Percentiles rank a stretch among this genome's conserved stretches.
Conservation (phyloP, 2,329 filamentous ascomycete genomes). For the Microdochium nivale region DNA sequence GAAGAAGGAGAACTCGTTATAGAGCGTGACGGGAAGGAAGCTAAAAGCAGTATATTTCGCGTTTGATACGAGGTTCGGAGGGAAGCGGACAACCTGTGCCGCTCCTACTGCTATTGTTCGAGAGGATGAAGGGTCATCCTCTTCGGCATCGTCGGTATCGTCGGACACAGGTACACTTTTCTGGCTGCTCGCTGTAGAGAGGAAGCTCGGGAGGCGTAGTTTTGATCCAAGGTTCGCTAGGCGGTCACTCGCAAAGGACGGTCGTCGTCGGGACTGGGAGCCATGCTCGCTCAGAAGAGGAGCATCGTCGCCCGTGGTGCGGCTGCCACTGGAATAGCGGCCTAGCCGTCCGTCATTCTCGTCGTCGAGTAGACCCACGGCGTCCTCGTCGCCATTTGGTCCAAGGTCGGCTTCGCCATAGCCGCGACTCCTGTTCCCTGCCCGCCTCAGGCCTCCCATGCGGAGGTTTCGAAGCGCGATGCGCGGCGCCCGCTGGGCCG, state of each 20-base stretch:
- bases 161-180: conserved; percentile 31
- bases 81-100: conserved; percentile 65
- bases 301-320: conserved; percentile 58
- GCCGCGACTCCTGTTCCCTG: conserved; percentile 42
- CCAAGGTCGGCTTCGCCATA: conserved; percentile 53
- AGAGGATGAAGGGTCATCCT: conserved; percentile 60
- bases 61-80: conserved; percentile 87
- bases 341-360: conserved; percentile 43
- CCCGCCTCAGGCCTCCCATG: conserved; percentile 54
- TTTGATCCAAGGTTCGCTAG: conserved; percentile 40
- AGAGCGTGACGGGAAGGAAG: conserved; percentile 87
- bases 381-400: conserved; percentile 55
- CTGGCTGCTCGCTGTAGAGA: conserved; percentile 32
- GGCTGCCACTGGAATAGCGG: conserved; percentile 52
- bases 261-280: conserved; percentile 20
- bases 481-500: conserved; percentile 38
- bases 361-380: conserved; percentile 57
- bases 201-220: conserved; percentile 60
- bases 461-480: conserved; percentile 67
- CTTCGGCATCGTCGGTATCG: conserved; percentile 37
- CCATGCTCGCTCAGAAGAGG: conserved; percentile 53
- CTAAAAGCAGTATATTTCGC: conserved; percentile 95
- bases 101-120: conserved; percentile 71
- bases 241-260: conserved; percentile 29
- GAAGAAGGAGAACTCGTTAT: conserved; percentile 99